Evolutionary conservation across 2,329 filamentous ascomycete genomes (phyloP).

Genomic region (Epicoccum sorghinum): DNA sequence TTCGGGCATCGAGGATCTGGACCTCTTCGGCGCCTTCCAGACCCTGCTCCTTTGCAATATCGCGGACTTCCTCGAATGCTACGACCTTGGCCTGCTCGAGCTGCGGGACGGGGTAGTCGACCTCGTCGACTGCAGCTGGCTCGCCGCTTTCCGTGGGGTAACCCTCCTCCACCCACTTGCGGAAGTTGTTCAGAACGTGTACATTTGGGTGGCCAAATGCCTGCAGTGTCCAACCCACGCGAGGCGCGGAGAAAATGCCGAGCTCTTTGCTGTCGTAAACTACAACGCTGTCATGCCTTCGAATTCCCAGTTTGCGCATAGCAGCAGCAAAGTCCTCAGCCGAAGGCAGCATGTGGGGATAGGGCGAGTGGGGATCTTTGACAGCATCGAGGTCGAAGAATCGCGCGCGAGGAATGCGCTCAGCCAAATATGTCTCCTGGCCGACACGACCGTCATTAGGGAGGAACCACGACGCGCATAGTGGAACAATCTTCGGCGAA

Average conservation of each 20-base stretch:
- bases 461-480: conserved; percentile 95
- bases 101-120: conserved; percentile 52
- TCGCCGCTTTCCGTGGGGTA: conserved; percentile 81
- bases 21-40: conserved; percentile 84
- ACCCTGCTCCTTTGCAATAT: conserved; percentile 75
- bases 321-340: conserved; percentile 81
- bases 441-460: conserved; percentile 89
- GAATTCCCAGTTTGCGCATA: conserved; percentile 88
- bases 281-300: conserved; percentile 85
- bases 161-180: conserved; percentile 85
- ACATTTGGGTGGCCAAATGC: conserved; percentile 89
- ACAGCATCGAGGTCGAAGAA: conserved; percentile 97
- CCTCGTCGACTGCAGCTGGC: conserved; percentile 55
- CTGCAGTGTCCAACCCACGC: conserved; percentile 91
- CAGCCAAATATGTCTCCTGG: conserved; percentile 77
- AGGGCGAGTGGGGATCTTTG: conserved; percentile 84
- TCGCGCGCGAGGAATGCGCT: conserved; percentile 84
- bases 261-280: conserved; percentile 92
- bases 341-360: conserved; percentile 94
- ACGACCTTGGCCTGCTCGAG: conserved; percentile 69
- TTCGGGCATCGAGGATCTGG: conserved; percentile 88
- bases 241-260: conserved; percentile 91
- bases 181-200: conserved; percentile 94
- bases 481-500: conserved; percentile 80
- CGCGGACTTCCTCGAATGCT: conserved; percentile 80